Evolutionary conservation across 129 eudicot genomes (phyloP), one percentile per base, ranked within the genome.

Genomic region (Pulicaria dysenterica): DNA sequence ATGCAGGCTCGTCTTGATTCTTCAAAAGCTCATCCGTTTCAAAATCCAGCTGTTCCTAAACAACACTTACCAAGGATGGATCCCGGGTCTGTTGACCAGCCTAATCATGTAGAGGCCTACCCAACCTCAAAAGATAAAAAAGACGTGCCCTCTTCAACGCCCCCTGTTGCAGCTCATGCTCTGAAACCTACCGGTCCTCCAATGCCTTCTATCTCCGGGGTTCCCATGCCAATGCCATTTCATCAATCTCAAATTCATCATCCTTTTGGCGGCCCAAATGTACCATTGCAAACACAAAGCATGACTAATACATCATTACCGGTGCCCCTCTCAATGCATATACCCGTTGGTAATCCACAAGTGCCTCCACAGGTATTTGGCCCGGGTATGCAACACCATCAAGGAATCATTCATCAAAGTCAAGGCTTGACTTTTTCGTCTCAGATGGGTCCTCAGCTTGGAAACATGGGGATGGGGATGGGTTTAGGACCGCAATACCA

Each of bases 351-450:
- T 15, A 88, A 84, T 64, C 81, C 87, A 3, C 88, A 80, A 78
- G 82, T 80, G 73, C 91, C 75, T 44, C 94, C 74, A 34, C 83
- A 79, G 40, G 80, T 87, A 36, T 94, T 68, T 75, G 80, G 88
- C 63, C 77, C 85, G 12, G 77, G 88, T 53, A 83, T 89, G 31
- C 98, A 82, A 78, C 89, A 87, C 49, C 97, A 85, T 81, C 97
- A 84, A 54, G 91, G 96, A 51, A 79, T 90, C 48, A 81, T 94
- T 78, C 97, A 94, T 81, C 98, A 84, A 78, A 84, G 80, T 8
- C 98, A 80, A 82, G 70, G 83, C 72, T 54, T 84, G 68, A 56
- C 75, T 46, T 90, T 82, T 55, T 42, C 91, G 43, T 70, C 98
- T 67, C 91, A 80, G 53, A 79, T 92, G 86, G 86, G 82, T 68